Conservation (phyloP, 2,329 filamentous ascomycete species). For the Coccinonectria pachysandricola region DNA sequence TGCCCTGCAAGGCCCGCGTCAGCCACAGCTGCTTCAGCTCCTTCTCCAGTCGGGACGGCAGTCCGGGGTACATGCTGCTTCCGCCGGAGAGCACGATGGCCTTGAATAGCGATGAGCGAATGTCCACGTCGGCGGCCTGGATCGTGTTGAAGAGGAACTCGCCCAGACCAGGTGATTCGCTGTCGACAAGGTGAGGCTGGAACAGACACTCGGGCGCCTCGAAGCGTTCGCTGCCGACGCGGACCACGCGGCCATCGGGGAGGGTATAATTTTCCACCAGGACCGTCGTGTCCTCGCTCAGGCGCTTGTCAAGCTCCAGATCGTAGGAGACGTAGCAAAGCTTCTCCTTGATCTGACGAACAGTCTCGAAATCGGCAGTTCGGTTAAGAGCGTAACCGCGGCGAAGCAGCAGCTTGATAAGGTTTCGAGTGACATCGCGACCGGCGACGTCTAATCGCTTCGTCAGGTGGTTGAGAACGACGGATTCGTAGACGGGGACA, state of each 20-base stretch:
- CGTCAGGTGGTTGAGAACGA: conserved; percentile 94
- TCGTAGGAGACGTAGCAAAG: conserved; percentile 99
- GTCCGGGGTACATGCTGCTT: conserved; percentile 96
- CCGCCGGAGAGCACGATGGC: conserved; percentile 94
- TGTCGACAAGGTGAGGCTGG: conserved; percentile 95
- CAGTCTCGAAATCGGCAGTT: conserved; percentile 97
- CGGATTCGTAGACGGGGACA: conserved; percentile 95
- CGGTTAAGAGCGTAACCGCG: conserved; percentile 95
- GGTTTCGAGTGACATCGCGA: conserved; percentile 93
- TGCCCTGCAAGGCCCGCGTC: conserved; percentile 77
- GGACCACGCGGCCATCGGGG: conserved; percentile 90
- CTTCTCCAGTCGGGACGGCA: conserved; percentile 92
- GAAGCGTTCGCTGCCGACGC: conserved; percentile 93
- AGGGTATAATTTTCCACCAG: conserved; percentile 96
- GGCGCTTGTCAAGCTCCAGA: conserved; percentile 85
- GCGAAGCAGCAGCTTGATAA: conserved; percentile 87
- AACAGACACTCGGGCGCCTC: conserved; percentile 97
- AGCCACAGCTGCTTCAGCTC: conserved; percentile 98
- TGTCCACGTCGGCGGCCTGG: conserved; percentile 88
- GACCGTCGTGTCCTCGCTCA: conserved; percentile 95
- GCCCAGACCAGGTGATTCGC: conserved; percentile 91
- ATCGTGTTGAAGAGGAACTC: conserved; percentile 99
- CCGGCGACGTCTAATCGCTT: conserved; percentile 89
- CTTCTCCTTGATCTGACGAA: conserved; percentile 99
- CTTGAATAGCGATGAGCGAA: conserved; percentile 88